Evolutionary conservation across 2,329 filamentous ascomycete species (phyloP).

Genomic region (Daldinia sp.): DNA sequence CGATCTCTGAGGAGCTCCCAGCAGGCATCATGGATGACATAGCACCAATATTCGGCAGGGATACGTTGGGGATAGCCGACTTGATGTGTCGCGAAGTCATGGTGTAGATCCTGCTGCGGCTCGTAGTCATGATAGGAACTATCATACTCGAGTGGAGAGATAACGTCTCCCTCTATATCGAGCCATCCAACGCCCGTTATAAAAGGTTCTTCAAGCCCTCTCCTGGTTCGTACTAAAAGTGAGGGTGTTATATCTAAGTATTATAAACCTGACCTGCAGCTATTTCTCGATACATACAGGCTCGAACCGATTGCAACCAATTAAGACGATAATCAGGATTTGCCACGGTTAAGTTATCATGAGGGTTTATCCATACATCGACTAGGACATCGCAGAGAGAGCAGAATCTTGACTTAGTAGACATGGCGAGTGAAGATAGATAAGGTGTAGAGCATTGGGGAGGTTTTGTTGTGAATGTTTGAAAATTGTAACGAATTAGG

Average conservation of each 20-base stretch:
- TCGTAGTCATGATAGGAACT: background rate
- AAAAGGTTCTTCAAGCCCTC: background rate
- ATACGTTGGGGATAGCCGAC: slow-evolving; percentile 5
- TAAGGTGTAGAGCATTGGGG: background rate
- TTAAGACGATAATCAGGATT: slow-evolving; percentile 19
- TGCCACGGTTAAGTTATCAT: slow-evolving; percentile 16
- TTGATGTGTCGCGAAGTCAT: slow-evolving; percentile 2
- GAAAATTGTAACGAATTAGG: background rate
- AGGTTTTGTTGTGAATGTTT: background rate
- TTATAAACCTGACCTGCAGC: background rate
- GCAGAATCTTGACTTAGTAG: background rate
- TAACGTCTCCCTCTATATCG: background rate
- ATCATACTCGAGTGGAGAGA: background rate
- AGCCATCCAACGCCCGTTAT: slow-evolving; percentile 2
- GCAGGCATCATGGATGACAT: slow-evolving; percentile 42
- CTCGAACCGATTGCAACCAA: slow-evolving; percentile 42
- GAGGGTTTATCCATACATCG: slow-evolving; percentile 23
- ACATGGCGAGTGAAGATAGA: background rate
- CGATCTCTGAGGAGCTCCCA: slow-evolving; percentile 40
- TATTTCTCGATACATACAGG: slow-evolving; percentile 31
- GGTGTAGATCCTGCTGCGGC: background rate
- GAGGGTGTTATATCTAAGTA: background rate
- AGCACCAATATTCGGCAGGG: slow-evolving; percentile 36
- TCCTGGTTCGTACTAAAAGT: background rate
- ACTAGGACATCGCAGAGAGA: slow-evolving; percentile 10